Evolutionary conservation across 2,329 filamentous ascomycete genomes (phyloP).

Genomic region (Alternaria metachromatica): DNA sequence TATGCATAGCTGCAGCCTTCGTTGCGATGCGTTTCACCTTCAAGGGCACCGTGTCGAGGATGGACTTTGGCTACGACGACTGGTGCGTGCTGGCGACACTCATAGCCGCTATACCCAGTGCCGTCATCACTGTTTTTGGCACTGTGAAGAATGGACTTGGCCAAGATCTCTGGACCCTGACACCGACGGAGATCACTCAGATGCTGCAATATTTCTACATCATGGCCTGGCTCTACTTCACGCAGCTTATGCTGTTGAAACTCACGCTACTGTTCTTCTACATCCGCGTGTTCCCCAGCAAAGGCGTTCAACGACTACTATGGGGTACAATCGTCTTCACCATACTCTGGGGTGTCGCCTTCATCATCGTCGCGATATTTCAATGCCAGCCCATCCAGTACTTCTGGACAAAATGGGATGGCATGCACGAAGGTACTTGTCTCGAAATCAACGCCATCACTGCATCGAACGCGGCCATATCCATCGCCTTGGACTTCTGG

Average conservation of each 20-base stretch:
- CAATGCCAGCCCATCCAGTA: conserved; percentile 47
- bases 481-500: conserved; percentile 44
- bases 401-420: conserved; percentile 46
- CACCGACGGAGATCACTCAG: conserved; percentile 50
- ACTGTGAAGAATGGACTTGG: conserved; percentile 53
- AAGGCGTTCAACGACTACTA: conserved; percentile 26
- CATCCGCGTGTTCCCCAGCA: conserved; percentile 40
- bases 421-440: conserved; percentile 39
- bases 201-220: conserved; percentile 51
- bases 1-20: conserved; percentile 42
- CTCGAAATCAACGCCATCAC: conserved; percentile 46
- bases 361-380: conserved; percentile 32
- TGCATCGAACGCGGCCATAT: conserved; percentile 42
- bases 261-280: conserved; percentile 42
- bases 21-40: conserved; percentile 48
- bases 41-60: conserved; percentile 43
- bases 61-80: conserved; percentile 51
- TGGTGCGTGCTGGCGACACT: conserved; percentile 36
- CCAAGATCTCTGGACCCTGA: conserved; percentile 60
- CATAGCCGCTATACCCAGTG: conserved; percentile 30
- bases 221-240: conserved; percentile 46
- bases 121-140: conserved; percentile 34
- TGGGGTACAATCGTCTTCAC: conserved; percentile 37
- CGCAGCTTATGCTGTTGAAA: conserved; percentile 36
- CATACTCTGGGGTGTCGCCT: conserved; percentile 32